A percentile compares a stretch with the other conserved stretches of the same genome.
Conservation (phyloP, 345 rosid species). For the Rhodomyrtus tomentosa region DNA sequence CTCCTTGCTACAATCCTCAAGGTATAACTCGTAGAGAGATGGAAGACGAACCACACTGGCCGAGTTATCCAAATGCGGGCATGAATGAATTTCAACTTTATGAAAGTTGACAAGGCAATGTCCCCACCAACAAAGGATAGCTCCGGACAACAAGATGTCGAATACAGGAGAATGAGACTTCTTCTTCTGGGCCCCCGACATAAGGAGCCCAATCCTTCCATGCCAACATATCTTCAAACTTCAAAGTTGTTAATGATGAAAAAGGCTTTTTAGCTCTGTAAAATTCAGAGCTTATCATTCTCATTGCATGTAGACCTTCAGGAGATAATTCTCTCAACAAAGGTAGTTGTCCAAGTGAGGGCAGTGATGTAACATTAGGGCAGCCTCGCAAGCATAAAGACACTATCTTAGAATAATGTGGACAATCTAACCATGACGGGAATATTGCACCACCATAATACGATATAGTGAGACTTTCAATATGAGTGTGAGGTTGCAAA, state of each 20-base stretch:
- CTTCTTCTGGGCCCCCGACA: neutral
- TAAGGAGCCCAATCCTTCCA: neutral
- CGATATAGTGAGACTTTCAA: neutral
- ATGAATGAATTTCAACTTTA: neutral
- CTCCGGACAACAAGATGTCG: accelerated
- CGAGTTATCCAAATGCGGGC: neutral
- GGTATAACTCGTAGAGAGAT: neutral
- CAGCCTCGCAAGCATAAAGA: neutral
- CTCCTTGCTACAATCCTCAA: neutral
- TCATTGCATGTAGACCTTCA: neutral
- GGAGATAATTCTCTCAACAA: neutral
- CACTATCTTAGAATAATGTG: neutral
- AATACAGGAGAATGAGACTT: neutral
- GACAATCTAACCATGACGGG: neutral
- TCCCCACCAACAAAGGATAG: neutral
- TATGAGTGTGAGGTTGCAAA: neutral
- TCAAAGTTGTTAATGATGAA: neutral
- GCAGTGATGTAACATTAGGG: accelerated
- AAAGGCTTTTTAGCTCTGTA: neutral
- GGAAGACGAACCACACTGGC: accelerated
- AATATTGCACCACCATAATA: neutral
- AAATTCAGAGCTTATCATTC: neutral
- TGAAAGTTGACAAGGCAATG: neutral
- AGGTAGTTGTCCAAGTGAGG: neutral
- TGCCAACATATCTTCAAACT: neutral